phyloP scores from a whole-genome alignment of 1,284 basidiomycete genomes.

The Fomitopsis betulina region DNA sequence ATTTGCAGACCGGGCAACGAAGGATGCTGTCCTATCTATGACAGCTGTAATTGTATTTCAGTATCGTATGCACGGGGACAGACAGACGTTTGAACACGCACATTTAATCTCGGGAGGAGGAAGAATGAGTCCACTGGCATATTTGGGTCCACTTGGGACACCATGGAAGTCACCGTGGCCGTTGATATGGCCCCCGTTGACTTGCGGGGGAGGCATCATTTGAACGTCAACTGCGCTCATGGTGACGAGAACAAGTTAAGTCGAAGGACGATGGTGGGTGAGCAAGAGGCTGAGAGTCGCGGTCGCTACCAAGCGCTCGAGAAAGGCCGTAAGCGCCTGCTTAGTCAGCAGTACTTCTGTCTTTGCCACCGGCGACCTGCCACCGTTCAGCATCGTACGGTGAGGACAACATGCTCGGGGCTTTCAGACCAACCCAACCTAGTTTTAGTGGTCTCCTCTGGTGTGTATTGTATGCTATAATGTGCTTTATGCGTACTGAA shows the following conservation, averaged over 20 bases:
- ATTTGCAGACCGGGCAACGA: slow-evolving; percentile 88
- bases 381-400: slow-evolving; percentile 3
- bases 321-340: slow-evolving; percentile 10
- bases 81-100: neutral
- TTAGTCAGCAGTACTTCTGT: slow-evolving; percentile 24
- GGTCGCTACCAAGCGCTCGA: neutral
- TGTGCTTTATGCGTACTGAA: neutral
- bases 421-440: slow-evolving; percentile 65
- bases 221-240: slow-evolving; percentile 41
- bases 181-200: slow-evolving; percentile 35
- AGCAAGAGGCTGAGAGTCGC: slow-evolving; percentile 9
- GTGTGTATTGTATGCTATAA: slow-evolving; percentile 33
- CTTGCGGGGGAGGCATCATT: slow-evolving; percentile 26
- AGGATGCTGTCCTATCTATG: slow-evolving; percentile 94
- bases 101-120: slow-evolving; percentile 93
- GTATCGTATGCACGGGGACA: neutral
- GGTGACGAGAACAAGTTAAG: slow-evolving; percentile 4
- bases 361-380: slow-evolving; percentile 1
- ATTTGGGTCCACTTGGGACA: slow-evolving; percentile 47
- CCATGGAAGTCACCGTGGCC: slow-evolving; percentile 39
- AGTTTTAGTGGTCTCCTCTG: slow-evolving; percentile 76
- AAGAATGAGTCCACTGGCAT: slow-evolving; percentile 82
- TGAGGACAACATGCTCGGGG: slow-evolving; percentile 59
- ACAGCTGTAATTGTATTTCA: slow-evolving; percentile 52
- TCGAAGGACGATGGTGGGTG: slow-evolving; percentile 2